These are phyloP conservation scores for Cydonia oblonga DNA, from an alignment of 331 rosid genomes.

Conservation along the genomic window DNA sequence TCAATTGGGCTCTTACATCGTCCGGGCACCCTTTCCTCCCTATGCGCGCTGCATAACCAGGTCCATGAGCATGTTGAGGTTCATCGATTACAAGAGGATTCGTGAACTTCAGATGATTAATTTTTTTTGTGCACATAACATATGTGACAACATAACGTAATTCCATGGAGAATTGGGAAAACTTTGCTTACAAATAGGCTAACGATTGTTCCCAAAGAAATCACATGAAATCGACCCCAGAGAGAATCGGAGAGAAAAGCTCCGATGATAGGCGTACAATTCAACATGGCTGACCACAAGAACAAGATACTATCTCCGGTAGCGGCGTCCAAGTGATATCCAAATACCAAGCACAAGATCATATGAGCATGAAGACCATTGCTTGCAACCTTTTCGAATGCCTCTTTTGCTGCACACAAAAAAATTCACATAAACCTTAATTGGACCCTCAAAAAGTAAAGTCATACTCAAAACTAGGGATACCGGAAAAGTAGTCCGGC, in stretches of 20 bases:
- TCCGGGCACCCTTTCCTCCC: too few relatives aligned
- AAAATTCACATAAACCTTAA: neutral
- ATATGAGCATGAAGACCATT: conserved; percentile 58
- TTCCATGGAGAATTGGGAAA: neutral
- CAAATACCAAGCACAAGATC: conserved; percentile 35
- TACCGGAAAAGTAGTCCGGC: neutral
- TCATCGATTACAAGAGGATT: too few relatives aligned
- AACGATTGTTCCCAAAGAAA: conserved; percentile 32
- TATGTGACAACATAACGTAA: neutral
- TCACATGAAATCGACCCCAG: conserved; percentile 54
- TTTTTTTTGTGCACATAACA: neutral
- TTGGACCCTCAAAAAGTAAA: neutral
- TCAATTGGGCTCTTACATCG: too few relatives aligned
- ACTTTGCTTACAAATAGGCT: conserved; percentile 40
- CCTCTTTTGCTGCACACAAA: conserved; percentile 48
- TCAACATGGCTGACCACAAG: conserved; percentile 39
- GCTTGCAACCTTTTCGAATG: conserved; percentile 57
- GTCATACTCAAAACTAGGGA: neutral
- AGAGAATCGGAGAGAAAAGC: conserved; percentile 79
- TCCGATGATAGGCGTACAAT: conserved; percentile 42
- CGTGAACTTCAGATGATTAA: too few relatives aligned
- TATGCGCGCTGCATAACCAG: too few relatives aligned
- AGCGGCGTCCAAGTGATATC: conserved; percentile 39
- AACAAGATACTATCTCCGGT: conserved; percentile 32
- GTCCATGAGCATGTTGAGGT: too few relatives aligned